phyloP scores from a whole-genome alignment of 1,284 basidiomycete species.

The Uromyces viciae-fabae region DNA sequence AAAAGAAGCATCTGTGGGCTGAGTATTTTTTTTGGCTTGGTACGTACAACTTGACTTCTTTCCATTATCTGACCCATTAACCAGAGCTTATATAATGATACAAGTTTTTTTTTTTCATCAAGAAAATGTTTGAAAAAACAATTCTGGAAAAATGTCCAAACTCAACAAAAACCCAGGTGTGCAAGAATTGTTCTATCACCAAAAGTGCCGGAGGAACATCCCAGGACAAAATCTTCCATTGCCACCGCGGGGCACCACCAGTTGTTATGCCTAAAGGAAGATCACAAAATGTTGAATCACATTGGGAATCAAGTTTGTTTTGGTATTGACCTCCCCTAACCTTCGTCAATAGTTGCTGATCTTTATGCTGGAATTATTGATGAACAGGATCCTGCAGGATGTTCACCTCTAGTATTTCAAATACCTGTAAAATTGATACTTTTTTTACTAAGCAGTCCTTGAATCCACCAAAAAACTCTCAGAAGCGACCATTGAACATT shows the following conservation, averaged over 20 bases:
- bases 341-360: too few species aligned
- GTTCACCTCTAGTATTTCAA: background rate
- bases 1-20: too few species aligned
- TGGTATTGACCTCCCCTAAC: too few species aligned
- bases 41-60: background rate
- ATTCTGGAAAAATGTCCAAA: background rate
- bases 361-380: background rate
- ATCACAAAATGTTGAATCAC: constrained; percentile 7
- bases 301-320: constrained; percentile 17
- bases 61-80: background rate
- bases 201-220: background rate
- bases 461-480: background rate
- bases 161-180: background rate
- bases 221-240: background rate
- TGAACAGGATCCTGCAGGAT: background rate
- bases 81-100: background rate
- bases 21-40: too few species aligned
- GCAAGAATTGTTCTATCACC: background rate
- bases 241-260: background rate
- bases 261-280: background rate
- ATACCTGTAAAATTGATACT: background rate
- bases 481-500: background rate
- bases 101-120: too few species aligned
- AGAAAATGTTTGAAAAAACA: too few species aligned
- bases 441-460: too few species aligned